phyloP scores from a whole-genome alignment of 495 filamentous ascomycete genomes.

The Trichoderma orchidacearum region DNA sequence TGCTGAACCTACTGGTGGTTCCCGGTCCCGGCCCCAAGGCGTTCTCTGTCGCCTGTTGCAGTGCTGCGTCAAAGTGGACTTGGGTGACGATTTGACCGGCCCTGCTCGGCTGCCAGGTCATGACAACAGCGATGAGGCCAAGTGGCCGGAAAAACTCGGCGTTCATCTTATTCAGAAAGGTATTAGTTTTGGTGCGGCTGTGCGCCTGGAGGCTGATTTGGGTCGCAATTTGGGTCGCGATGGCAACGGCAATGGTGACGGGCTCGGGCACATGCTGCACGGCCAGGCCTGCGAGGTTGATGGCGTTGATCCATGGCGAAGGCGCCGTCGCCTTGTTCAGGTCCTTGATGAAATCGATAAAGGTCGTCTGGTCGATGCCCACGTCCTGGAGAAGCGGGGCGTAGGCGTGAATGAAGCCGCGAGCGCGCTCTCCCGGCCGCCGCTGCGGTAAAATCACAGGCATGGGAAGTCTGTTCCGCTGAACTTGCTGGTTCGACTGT shows the following conservation, averaged over 20 bases:
- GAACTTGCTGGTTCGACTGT: slow-evolving; percentile 25
- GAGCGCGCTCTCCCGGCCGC: not conserved
- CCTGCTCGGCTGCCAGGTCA: slow-evolving; percentile 40
- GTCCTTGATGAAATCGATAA: slow-evolving; percentile 40
- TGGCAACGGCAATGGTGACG: slow-evolving; percentile 26
- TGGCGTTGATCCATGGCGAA: slow-evolving; percentile 24
- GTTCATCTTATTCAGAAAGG: slow-evolving; percentile 41
- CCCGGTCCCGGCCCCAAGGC: slow-evolving; percentile 13
- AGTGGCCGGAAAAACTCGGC: slow-evolving; percentile 40
- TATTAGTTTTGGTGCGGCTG: slow-evolving; percentile 29
- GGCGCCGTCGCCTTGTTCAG: slow-evolving; percentile 29
- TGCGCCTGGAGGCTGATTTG: slow-evolving; percentile 30
- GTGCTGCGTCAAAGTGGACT: slow-evolving; percentile 17
- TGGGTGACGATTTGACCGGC: slow-evolving; percentile 9
- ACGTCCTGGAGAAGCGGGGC: not conserved
- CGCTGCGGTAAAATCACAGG: slow-evolving; percentile 5
- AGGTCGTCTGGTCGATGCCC: slow-evolving; percentile 3
- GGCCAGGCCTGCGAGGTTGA: slow-evolving; percentile 27
- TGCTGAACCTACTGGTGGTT: slow-evolving; percentile 10
- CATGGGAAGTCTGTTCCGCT: slow-evolving; percentile 14
- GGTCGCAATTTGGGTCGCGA: slow-evolving; percentile 20
- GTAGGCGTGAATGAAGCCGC: slow-evolving; percentile 5
- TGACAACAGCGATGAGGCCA: slow-evolving; percentile 42
- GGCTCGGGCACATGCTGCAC: slow-evolving; percentile 22
- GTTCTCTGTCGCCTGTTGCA: slow-evolving; percentile 6